phyloP scores from a whole-genome alignment of 352 stramenopile genomes.

The Pythium brachiatum region DNA sequence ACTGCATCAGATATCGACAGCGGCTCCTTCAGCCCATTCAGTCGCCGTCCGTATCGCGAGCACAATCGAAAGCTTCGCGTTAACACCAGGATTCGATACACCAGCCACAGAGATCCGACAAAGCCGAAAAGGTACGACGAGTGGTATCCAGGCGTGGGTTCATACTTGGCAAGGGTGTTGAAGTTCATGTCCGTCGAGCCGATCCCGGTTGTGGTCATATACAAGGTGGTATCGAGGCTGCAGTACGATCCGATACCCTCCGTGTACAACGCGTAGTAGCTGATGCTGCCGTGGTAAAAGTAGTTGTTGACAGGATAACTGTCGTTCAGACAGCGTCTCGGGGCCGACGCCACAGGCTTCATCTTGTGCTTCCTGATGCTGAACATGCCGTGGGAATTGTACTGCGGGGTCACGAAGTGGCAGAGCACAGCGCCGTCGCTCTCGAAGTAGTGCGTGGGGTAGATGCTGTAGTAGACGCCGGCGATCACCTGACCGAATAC shows the following conservation, averaged over 20 bases:
- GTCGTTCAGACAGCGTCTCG: neutral
- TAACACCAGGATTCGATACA: neutral
- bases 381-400: neutral
- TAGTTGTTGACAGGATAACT: neutral
- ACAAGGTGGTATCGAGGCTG: neutral
- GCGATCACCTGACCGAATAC: neutral
- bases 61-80: neutral
- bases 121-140: neutral
- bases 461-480: neutral
- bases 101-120: neutral
- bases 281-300: neutral
- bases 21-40: neutral
- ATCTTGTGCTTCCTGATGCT: neutral
- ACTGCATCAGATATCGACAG: neutral
- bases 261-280: neutral
- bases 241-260: neutral
- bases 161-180: neutral
- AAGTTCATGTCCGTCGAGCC: neutral
- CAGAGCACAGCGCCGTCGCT: neutral
- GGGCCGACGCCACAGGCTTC: neutral
- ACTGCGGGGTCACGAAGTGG: neutral
- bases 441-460: neutral
- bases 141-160: neutral
- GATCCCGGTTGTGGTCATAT: neutral
- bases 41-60: neutral